phyloP scores from a whole-genome alignment of 108 stramenopile genomes.

The Skeletonema tropicum region DNA sequence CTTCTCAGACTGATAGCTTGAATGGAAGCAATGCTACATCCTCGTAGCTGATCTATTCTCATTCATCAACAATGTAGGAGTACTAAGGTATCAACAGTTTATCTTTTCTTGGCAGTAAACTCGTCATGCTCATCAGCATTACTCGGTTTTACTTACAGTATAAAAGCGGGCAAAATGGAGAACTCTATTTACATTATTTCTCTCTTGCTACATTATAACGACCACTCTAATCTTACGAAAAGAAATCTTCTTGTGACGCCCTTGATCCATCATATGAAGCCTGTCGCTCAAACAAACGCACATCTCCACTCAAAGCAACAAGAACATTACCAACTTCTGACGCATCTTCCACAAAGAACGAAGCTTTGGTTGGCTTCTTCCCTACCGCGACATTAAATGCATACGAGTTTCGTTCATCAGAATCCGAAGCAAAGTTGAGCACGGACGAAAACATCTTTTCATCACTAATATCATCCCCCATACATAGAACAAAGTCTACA shows the following conservation, averaged over 20 bases:
- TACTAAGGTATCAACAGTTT: too few relatives aligned
- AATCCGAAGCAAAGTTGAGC: constrained; percentile 76
- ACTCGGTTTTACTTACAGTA: too few relatives aligned
- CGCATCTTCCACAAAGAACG: constrained; percentile 82
- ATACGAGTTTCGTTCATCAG: constrained; percentile 48
- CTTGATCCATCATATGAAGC: constrained; percentile 15
- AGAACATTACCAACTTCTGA: constrained; percentile 77
- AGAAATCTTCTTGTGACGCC: constrained; percentile 31
- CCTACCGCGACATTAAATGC: constrained; percentile 86
- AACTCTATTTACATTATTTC: too few relatives aligned
- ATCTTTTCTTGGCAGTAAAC: too few relatives aligned
- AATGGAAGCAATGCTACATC: too few relatives aligned
- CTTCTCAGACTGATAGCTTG: too few relatives aligned
- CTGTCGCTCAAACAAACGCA: constrained; percentile 17
- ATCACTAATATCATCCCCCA: constrained; percentile 95
- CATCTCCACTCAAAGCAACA: constrained; percentile 53
- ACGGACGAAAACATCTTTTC: constrained; percentile 97
- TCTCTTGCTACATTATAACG: too few relatives aligned
- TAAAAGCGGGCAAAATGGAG: too few relatives aligned
- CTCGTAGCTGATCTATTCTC: too few relatives aligned
- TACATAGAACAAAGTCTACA: constrained; percentile 91
- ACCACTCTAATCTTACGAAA: constrained; percentile 16
- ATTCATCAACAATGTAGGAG: too few relatives aligned
- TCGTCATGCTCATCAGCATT: too few relatives aligned
- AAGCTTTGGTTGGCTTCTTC: constrained; percentile 86